Conservation (phyloP, 2,329 filamentous ascomycete genomes). For the Tolypocladium nubicola region DNA sequence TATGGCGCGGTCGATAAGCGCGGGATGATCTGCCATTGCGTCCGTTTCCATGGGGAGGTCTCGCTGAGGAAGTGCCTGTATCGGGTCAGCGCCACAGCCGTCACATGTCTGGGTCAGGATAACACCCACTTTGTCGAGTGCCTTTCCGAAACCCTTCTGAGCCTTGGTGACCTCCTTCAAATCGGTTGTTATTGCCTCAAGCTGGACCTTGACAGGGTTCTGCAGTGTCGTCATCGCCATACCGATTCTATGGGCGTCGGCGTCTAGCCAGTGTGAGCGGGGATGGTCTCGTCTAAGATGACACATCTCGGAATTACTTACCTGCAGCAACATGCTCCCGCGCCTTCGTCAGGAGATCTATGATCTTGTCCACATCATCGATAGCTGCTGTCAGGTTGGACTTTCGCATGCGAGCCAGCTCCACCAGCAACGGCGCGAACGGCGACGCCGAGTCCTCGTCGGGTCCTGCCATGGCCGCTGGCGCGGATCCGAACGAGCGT, state of each 20-base stretch:
- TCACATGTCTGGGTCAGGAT: neutral
- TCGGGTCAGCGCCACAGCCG: constrained; percentile 8
- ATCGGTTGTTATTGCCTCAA: constrained; percentile 71
- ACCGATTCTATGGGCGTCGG: constrained; percentile 47
- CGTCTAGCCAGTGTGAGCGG: constrained; percentile 11
- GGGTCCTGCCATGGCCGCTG: constrained; percentile 20
- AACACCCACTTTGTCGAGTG: constrained; percentile 61
- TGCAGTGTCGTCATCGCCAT: constrained; percentile 76
- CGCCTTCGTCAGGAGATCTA: constrained; percentile 64
- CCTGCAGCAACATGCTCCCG: constrained; percentile 63
- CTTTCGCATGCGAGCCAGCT: constrained; percentile 62
- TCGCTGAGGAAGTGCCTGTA: constrained; percentile 32
- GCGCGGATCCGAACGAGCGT: neutral
- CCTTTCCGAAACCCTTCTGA: constrained; percentile 75
- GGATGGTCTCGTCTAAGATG: neutral
- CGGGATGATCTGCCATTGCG: constrained; percentile 62
- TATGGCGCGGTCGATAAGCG: constrained; percentile 83
- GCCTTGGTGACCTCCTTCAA: constrained; percentile 75
- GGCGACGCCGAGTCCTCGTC: constrained; percentile 28
- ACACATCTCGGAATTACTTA: constrained; percentile 21
- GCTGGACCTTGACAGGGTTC: constrained; percentile 69
- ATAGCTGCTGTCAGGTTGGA: constrained; percentile 61
- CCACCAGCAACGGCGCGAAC: constrained; percentile 52
- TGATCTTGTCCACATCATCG: constrained; percentile 71
- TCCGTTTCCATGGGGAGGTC: constrained; percentile 71